Percentiles rank a stretch among this genome's conserved stretches.
phyloP scores from a whole-genome alignment of 139 green algal genomes.

The Limnomonas spitsbergensis region DNA sequence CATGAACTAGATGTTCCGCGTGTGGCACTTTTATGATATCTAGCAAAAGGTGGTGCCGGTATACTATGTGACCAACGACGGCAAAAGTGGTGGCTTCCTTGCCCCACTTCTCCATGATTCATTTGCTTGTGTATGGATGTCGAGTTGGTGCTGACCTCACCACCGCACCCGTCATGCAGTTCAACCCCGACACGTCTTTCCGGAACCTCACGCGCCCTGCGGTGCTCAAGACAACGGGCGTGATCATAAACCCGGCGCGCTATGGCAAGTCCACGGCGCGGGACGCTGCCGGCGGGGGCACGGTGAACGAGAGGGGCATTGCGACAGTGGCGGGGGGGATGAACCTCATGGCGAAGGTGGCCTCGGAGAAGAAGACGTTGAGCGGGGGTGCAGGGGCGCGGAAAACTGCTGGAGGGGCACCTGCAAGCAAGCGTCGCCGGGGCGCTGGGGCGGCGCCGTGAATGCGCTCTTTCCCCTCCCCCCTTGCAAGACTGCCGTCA shows the following conservation, averaged over 20 bases:
- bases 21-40: too few relatives aligned
- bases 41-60: too few relatives aligned
- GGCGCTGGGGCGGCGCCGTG: too few relatives aligned
- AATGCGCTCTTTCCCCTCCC: too few relatives aligned
- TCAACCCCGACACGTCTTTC: constrained; percentile 81
- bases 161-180: constrained; percentile 64
- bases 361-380: neutral
- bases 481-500: too few relatives aligned
- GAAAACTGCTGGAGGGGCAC: too few relatives aligned
- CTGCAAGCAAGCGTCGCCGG: neutral
- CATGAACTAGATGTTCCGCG: too few relatives aligned
- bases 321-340: constrained; percentile 8
- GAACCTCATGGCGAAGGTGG: neutral
- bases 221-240: constrained; percentile 66
- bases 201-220: constrained; percentile 77
- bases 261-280: constrained; percentile 18
- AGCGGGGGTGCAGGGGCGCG: neutral
- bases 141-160: too few relatives aligned
- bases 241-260: constrained; percentile 68
- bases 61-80: too few relatives aligned
- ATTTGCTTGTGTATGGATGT: too few relatives aligned
- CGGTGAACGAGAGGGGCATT: neutral
- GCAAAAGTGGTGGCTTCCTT: too few relatives aligned
- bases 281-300: neutral
- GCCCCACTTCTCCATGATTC: too few relatives aligned